Evolutionary conservation across 306 rosid genomes (phyloP).

Genomic region (Carpinus fangiana): DNA sequence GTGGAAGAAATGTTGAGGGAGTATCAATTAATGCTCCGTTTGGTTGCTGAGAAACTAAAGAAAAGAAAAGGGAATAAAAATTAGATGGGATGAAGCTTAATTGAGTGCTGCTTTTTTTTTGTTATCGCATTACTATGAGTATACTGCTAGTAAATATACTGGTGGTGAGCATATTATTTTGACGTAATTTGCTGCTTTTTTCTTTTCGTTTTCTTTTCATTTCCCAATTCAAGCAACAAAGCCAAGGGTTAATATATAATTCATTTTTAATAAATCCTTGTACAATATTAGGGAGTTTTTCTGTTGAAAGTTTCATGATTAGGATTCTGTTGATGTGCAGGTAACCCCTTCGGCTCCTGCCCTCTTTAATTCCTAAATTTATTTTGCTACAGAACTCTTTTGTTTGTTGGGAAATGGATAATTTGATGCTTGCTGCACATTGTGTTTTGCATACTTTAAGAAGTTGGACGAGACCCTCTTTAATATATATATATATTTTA

Average conservation of each 20-base stretch:
- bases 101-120: neutral
- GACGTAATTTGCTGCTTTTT: neutral
- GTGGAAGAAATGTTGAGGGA: neutral
- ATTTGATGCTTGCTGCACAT: neutral
- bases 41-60: neutral
- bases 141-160: neutral
- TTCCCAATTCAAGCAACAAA: neutral
- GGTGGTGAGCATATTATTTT: neutral
- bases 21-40: slow-evolving; percentile 2
- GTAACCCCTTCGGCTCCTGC: neutral
- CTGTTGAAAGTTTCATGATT: neutral
- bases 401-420: neutral
- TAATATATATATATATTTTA: neutral
- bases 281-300: neutral
- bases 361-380: neutral
- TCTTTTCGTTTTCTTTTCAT: neutral
- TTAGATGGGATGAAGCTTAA: neutral
- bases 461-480: neutral
- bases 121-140: neutral
- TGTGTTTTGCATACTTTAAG: neutral
- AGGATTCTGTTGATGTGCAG: neutral
- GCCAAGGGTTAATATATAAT: neutral
- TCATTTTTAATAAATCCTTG: neutral
- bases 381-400: neutral
- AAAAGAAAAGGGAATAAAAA: neutral